A percentile compares a stretch with the other conserved stretches of the same genome.
These are phyloP conservation scores for Agrocybe chaxingu DNA, from an alignment of 768 basidiomycete species.

Conservation along the genomic window DNA sequence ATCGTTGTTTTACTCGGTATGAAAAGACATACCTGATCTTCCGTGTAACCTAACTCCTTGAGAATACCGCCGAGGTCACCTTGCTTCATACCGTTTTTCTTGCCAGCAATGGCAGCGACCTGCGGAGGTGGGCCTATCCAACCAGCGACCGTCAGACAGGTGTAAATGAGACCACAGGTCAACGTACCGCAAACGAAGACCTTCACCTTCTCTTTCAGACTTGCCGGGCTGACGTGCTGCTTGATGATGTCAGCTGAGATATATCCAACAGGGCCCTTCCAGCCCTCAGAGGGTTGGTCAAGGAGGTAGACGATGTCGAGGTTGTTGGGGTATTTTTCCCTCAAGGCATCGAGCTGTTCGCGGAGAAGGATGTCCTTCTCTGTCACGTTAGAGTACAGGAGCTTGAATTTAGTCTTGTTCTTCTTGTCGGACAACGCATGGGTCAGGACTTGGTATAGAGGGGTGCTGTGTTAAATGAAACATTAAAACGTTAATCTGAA, in stretches of 20 bases:
- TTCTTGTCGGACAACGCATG: slow-evolving; percentile 66
- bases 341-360: slow-evolving; percentile 68
- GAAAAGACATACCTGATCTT: slow-evolving; percentile 63
- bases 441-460: slow-evolving; percentile 77
- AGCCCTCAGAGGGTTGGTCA: slow-evolving; percentile 63
- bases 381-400: slow-evolving; percentile 88
- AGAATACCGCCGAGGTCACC: slow-evolving; percentile 80
- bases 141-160: not conserved
- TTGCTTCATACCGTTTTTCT: slow-evolving; percentile 87
- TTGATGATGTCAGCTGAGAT: slow-evolving; percentile 71
- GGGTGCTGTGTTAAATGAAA: slow-evolving; percentile 48
- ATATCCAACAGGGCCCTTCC: slow-evolving; percentile 73
- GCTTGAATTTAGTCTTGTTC: slow-evolving; percentile 94
- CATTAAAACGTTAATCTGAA: slow-evolving; percentile 8
- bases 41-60: slow-evolving; percentile 82
- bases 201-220: slow-evolving; percentile 76
- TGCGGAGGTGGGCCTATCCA: slow-evolving; percentile 76
- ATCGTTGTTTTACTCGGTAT: not conserved
- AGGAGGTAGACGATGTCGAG: slow-evolving; percentile 85
- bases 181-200: slow-evolving; percentile 82
- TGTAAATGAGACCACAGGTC: not conserved
- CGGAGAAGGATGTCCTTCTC: slow-evolving; percentile 89
- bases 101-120: slow-evolving; percentile 83
- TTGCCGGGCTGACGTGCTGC: slow-evolving; percentile 64
- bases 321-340: slow-evolving; percentile 63